Evolutionary conservation across 164 flowering plant genomes (phyloP).

Genomic region (Annona cherimola): DNA sequence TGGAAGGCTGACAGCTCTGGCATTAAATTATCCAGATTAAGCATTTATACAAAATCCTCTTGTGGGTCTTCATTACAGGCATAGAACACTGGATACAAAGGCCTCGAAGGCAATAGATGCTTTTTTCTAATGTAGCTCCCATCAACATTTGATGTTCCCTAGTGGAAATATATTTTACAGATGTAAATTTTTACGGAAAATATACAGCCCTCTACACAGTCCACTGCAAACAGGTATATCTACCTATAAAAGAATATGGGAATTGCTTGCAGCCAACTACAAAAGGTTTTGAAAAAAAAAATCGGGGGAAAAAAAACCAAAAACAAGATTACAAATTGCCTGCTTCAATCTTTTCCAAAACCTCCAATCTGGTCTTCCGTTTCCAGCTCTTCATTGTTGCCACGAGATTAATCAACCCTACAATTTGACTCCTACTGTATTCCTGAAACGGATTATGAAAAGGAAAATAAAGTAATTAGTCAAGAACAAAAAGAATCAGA

Average conservation of each 20-base stretch:
- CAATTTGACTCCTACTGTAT: constrained; percentile 73
- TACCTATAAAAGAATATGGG: not conserved
- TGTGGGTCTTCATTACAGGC: too few relatives aligned
- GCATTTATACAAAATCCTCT: too few relatives aligned
- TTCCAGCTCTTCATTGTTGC: constrained; percentile 96
- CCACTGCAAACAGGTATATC: not conserved
- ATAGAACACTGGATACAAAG: not conserved
- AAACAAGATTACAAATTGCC: constrained; percentile 6
- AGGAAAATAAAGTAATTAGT: not conserved
- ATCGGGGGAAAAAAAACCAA: too few relatives aligned
- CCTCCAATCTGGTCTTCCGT: constrained; percentile 80
- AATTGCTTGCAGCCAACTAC: constrained; percentile 13
- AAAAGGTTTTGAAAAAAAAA: not conserved
- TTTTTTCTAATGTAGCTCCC: constrained; percentile 8
- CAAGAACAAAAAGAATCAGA: not conserved
- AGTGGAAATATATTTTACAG: constrained; percentile 14
- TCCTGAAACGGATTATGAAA: constrained; percentile 46
- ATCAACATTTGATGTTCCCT: constrained; percentile 22
- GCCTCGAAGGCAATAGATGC: not conserved
- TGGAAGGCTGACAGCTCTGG: too few relatives aligned
- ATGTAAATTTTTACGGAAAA: constrained; percentile 1
- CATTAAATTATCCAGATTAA: too few relatives aligned
- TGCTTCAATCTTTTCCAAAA: constrained; percentile 73
- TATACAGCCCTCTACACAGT: constrained; percentile 14
- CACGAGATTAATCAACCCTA: constrained; percentile 81